These are phyloP conservation scores for Fraxinus latifolia DNA, from an alignment of 305 asterid genomes.

Conservation along the genomic window DNA sequence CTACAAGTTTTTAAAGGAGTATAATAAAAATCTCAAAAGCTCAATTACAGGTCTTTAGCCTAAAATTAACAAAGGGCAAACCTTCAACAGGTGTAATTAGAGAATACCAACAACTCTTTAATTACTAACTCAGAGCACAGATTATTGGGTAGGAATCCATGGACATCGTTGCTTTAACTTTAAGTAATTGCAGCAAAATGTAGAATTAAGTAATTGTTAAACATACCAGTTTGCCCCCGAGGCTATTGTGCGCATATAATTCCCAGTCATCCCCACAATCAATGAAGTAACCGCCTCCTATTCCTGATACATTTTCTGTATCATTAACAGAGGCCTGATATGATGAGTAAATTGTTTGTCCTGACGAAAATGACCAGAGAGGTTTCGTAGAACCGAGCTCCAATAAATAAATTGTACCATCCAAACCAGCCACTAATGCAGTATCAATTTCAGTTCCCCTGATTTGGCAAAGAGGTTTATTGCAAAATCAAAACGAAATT, in stretches of 20 bases:
- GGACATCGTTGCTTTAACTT: neutral
- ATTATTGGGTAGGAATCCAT: neutral
- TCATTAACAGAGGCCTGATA: slow-evolving; percentile 68
- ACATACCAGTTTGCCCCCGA: slow-evolving; percentile 74
- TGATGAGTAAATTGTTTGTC: slow-evolving; percentile 73
- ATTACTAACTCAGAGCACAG: neutral
- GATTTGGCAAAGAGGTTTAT: neutral
- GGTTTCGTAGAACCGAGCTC: slow-evolving; percentile 60
- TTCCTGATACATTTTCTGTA: slow-evolving; percentile 47
- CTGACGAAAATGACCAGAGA: slow-evolving; percentile 84
- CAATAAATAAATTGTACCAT: slow-evolving; percentile 70
- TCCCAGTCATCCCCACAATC: slow-evolving; percentile 90
- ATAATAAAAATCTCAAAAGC: neutral
- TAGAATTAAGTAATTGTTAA: neutral
- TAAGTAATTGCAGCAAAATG: neutral
- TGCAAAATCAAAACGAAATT: neutral
- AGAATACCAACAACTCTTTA: neutral
- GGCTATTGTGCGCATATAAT: slow-evolving; percentile 70
- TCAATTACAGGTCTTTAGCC: neutral
- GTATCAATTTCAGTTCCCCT: slow-evolving; percentile 28
- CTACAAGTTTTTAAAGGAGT: neutral
- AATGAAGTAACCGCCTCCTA: slow-evolving; percentile 60
- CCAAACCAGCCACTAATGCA: slow-evolving; percentile 75
- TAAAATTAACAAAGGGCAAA: neutral
- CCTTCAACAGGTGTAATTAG: neutral